phyloP scores from a whole-genome alignment of 371 early-diverging fungal genomes.

The Mortierella sp. region DNA sequence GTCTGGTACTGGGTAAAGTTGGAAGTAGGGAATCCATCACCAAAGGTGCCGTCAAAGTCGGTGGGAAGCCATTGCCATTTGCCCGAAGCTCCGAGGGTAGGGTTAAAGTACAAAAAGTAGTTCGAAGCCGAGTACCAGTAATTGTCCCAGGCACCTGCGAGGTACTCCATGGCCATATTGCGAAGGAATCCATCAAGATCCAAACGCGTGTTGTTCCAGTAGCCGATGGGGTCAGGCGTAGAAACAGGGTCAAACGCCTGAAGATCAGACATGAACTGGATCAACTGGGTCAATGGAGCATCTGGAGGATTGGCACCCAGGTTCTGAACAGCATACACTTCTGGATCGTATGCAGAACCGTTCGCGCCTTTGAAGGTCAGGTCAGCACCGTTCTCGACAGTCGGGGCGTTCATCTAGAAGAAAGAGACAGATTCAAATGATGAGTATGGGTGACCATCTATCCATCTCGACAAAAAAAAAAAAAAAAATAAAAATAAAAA shows the following conservation, averaged over 20 bases:
- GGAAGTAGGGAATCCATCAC: conserved; percentile 36
- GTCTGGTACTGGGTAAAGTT: conserved; percentile 5
- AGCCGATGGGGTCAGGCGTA: conserved; percentile 13
- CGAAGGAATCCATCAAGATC: conserved; percentile 43
- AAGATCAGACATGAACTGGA: conserved; percentile 48
- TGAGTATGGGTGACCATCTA: too few relatives aligned
- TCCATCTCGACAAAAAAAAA: neutral
- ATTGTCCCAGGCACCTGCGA: conserved; percentile 52
- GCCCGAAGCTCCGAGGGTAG: neutral
- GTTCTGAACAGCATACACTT: conserved; percentile 31
- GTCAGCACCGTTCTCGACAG: conserved; percentile 47
- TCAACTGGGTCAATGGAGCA: conserved; percentile 34
- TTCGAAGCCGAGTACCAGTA: conserved; percentile 35
- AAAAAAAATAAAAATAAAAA: neutral
- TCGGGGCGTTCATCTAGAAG: conserved; percentile 47
- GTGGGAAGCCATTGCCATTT: conserved; percentile 51
- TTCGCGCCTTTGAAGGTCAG: conserved; percentile 49
- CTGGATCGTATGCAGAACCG: conserved; percentile 29
- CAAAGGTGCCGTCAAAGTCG: conserved; percentile 58
- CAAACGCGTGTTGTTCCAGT: conserved; percentile 30
- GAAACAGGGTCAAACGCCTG: conserved; percentile 15
- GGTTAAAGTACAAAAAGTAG: conserved; percentile 37
- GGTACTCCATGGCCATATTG: conserved; percentile 57
- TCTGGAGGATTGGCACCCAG: conserved; percentile 28
- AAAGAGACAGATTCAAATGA: too few relatives aligned